Evolutionary conservation across 176 grass and related monocot genomes (phyloP).

Genomic region (Oryza meyeriana): DNA sequence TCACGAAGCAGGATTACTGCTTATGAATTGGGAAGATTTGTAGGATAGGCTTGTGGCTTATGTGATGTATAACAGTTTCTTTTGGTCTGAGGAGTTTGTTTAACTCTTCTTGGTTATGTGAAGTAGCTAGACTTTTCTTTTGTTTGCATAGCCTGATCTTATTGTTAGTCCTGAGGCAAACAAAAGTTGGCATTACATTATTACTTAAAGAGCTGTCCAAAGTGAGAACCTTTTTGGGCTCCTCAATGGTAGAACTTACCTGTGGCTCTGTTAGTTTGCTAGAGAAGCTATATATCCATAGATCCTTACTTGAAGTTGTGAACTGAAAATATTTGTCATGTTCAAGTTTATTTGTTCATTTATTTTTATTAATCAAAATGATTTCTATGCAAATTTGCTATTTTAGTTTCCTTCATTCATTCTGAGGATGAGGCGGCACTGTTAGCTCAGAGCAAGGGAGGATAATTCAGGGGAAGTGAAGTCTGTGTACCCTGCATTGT

Average conservation of each 20-base stretch:
- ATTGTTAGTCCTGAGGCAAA: constrained; percentile 22
- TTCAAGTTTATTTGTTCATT: constrained; percentile 12
- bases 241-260: background rate
- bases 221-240: constrained; percentile 7
- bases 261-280: background rate
- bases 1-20: constrained; percentile 32
- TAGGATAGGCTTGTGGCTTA: constrained; percentile 41
- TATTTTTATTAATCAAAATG: background rate
- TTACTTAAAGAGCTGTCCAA: constrained; percentile 16
- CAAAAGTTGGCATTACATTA: background rate
- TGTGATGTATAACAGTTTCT: constrained; percentile 43
- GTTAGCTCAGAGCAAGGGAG: background rate
- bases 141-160: constrained; percentile 2
- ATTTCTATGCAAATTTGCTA: too few relatives aligned
- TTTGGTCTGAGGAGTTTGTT: constrained; percentile 26
- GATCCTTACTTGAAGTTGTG: constrained; percentile 34
- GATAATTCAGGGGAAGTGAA: background rate
- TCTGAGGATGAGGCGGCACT: background rate
- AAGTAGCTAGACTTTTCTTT: constrained; percentile 17
- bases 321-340: constrained; percentile 30
- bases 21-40: constrained; percentile 26
- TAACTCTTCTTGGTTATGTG: constrained; percentile 22
- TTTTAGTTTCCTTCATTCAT: background rate
- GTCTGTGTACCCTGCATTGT: background rate
- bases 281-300: constrained; percentile 8